These are phyloP conservation scores for Metarhizium guizhouense DNA, from an alignment of 2,329 filamentous ascomycete species.

Conservation along the genomic window DNA sequence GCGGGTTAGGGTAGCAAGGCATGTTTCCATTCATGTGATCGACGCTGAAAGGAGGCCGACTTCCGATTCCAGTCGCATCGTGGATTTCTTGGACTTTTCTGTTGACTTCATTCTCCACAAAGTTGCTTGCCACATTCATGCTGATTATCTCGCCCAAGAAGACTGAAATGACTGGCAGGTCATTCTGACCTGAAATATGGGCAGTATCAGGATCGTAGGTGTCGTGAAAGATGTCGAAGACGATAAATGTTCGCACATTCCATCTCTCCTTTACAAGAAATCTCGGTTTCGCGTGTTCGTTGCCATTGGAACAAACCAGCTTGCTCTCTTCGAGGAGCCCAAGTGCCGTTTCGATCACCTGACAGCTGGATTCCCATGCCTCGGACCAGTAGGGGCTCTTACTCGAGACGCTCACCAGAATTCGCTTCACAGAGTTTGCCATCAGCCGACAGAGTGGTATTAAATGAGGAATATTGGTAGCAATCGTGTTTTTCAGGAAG, in stretches of 20 bases:
- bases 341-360: neutral
- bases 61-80: conserved; percentile 1
- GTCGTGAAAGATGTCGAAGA: conserved; percentile 2
- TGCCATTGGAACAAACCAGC: neutral
- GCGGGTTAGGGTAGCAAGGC: too few species aligned
- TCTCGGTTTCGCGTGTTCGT: neutral
- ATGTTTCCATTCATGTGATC: conserved; percentile 7
- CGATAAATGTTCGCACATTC: too few species aligned
- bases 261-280: conserved; percentile 7
- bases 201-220: conserved; percentile 9
- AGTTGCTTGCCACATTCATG: conserved; percentile 1
- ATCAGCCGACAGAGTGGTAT: too few species aligned
- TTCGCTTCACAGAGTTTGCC: too few species aligned
- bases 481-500: too few species aligned
- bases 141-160: conserved; percentile 4
- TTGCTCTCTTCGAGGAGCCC: neutral
- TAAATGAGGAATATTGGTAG: too few species aligned
- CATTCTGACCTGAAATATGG: conserved; percentile 5
- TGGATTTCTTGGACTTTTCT: conserved; percentile 5
- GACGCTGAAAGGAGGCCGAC: conserved; percentile 8
- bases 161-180: conserved; percentile 6
- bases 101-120: conserved; percentile 6
- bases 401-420: too few species aligned
- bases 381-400: too few species aligned
- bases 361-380: neutral